Conservation (phyloP, 2,329 filamentous ascomycete genomes). For the Phaeosphaeriaceae sp. region DNA sequence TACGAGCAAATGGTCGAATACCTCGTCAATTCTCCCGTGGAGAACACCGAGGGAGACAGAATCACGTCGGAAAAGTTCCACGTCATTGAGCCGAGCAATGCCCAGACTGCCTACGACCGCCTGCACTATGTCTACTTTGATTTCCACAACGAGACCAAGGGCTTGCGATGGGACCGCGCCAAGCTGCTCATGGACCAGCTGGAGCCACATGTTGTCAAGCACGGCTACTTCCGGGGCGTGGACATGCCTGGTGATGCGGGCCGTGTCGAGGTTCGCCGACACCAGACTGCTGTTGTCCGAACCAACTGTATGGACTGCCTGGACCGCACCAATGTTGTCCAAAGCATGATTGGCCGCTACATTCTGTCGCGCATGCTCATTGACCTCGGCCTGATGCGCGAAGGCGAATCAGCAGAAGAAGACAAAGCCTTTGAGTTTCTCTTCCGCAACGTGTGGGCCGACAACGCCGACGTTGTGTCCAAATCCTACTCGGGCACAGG, state of each 20-base stretch:
- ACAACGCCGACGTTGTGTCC: constrained; percentile 96
- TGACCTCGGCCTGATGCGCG: constrained; percentile 79
- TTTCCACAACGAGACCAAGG: constrained; percentile 97
- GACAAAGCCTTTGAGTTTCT: constrained; percentile 84
- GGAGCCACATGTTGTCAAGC: constrained; percentile 74
- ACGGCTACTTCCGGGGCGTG: constrained; percentile 91
- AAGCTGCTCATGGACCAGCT: constrained; percentile 85
- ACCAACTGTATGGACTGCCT: constrained; percentile 99
- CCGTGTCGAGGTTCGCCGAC: constrained; percentile 77
- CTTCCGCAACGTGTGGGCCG: constrained; percentile 97
- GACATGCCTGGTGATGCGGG: constrained; percentile 80
- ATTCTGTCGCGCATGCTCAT: constrained; percentile 87
- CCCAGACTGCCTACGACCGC: constrained; percentile 74
- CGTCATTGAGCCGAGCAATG: constrained; percentile 70
- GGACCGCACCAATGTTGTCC: constrained; percentile 96
- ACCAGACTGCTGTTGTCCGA: constrained; percentile 88
- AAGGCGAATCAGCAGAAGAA: constrained; percentile 79
- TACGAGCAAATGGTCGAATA: constrained; percentile 89
- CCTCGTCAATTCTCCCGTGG: constrained; percentile 72
- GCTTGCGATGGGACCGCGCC: constrained; percentile 89
- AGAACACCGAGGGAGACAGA: constrained; percentile 70
- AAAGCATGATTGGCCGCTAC: constrained; percentile 94
- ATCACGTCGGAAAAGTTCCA: constrained; percentile 81
- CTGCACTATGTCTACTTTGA: constrained; percentile 98
- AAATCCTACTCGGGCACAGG: constrained; percentile 94